Conservation (phyloP, 106 monocot genomes). For the Dendrobium catenatum region DNA sequence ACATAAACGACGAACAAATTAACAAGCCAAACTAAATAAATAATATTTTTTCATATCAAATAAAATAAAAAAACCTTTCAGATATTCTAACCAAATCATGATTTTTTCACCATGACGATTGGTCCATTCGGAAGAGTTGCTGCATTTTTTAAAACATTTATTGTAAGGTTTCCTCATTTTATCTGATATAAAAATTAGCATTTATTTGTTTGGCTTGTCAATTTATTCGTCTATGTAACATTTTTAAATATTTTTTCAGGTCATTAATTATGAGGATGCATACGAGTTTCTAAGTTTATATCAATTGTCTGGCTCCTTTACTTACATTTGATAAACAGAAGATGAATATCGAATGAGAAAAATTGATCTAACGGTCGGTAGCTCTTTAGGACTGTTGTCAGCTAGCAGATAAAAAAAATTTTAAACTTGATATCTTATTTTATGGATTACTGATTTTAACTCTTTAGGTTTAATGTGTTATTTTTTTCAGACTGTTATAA, state of each 20-base stretch:
- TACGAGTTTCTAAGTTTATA: neutral
- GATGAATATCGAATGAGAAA: too few species aligned
- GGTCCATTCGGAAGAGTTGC: neutral
- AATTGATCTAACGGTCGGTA: too few species aligned
- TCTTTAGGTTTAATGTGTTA: too few species aligned
- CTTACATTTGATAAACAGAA: too few species aligned
- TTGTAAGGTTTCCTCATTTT: neutral
- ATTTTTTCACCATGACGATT: neutral
- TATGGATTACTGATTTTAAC: too few species aligned
- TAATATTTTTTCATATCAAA: neutral
- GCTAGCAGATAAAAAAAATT: too few species aligned
- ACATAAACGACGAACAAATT: neutral
- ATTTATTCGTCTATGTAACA: neutral
- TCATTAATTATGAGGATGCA: neutral
- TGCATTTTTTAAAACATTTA: neutral
- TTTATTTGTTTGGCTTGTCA: neutral
- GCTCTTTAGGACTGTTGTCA: too few species aligned
- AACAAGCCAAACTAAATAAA: neutral
- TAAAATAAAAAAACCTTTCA: neutral
- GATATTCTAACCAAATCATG: too few species aligned
- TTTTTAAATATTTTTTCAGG: neutral
- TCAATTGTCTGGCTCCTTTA: neutral
- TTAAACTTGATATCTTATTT: too few species aligned
- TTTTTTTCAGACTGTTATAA: too few species aligned
- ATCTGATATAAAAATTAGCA: neutral